Base-by-base conservation (phyloP, 768 basidiomycete genomes). In the Agaricus subrufescens region DNA sequence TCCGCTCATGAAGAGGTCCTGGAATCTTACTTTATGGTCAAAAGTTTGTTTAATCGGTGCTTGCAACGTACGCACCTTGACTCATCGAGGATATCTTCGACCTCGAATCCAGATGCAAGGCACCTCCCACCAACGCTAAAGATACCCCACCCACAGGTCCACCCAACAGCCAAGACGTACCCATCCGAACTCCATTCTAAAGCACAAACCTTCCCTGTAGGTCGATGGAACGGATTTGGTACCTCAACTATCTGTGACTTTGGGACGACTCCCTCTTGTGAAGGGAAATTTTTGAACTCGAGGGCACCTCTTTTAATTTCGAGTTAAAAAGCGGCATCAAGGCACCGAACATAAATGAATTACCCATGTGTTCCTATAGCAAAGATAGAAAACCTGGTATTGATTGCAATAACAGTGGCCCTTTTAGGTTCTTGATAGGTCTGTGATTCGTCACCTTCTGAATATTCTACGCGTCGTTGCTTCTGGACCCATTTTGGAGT, bases 121-220 rank as follows among this genome's bases (percentile, higher is more conserved):
- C 94, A 91, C 52, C 93, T 79, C 5, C 96, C 96, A 11, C 91
- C 89, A 10, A 94, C 85, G 65, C 88, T 94, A 72, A 94, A 90
- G 4, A 96, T 79, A 3, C 86, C 91, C 94, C 94, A 98, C 6
- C 93, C 95, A 52, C 80, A 71, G 59, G 84, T 79, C 89, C 93
- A 97, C 0, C 93, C 96, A 2, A 94, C 93, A 34, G 94, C 95
- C 10, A 99, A 75, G 5, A 91, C 92, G 70, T 94, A 94, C 2
- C 96, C 96, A 69, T 99, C 97, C 0, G 91, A 91, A 50, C 91
- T 95, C 96, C 95, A 98, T 62, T 93, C 85, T 68, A 96, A 76
- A 10, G 82, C 68, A 57, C 69, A 80, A 4, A 93, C 84, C 40
- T 79, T 71, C 1, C 91, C 91, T 4, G 76, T 81, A 7, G 78